Evolutionary conservation across 2,329 filamentous ascomycete species (phyloP), one percentile per base, ranked within the genome.

Genomic region (Colletotrichum eremochloae): DNA sequence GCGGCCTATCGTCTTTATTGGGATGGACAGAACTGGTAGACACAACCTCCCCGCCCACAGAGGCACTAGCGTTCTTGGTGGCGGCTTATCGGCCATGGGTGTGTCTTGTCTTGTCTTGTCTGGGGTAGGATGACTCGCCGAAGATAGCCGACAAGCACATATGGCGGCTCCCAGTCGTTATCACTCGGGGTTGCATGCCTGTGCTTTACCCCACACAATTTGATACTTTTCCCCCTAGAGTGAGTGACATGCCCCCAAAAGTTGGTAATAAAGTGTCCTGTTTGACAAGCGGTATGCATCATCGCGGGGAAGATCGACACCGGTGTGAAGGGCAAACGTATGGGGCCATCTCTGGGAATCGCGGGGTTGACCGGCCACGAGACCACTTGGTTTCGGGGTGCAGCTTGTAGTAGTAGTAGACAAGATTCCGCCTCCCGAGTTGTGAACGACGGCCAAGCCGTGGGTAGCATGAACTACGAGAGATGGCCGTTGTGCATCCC

Each of bases 1-100:
- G 66, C 60, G 31, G 36, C 69, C 50, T n/a, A 9, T 38, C 38
- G 18, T 72, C 66, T 72, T 72, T 72, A 69, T 61, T 60, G 57
- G 42, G 31, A 40, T 29, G 15, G 14, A 5, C 63, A 65, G 20
- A 46, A 3, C 33, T 44, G 61, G 44, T 29, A 5, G 18, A 15
- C 29, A 7, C n/a, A 18, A 61, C 40, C 15, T 15, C 42, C 5
- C 15, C 33, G 5, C 38, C 38, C 24, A 24, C 42, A 44, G 42
- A 46, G 20, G 58, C 36, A 18, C 44, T 68, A 68, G 65, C 58
- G 57, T 50, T n/a, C 50, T 52, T n/a, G 29, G 36, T 5, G 62
- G 12, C 33, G 8, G n/a, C 58, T 68, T 72, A 71, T 71, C 69
- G 57, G 60, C 55, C 48, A n/a, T 31, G 36, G 18, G 33, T 36